Evolutionary conservation across 2,329 filamentous ascomycete genomes (phyloP).

Genomic region (Pseudogymnoascus sp.): DNA sequence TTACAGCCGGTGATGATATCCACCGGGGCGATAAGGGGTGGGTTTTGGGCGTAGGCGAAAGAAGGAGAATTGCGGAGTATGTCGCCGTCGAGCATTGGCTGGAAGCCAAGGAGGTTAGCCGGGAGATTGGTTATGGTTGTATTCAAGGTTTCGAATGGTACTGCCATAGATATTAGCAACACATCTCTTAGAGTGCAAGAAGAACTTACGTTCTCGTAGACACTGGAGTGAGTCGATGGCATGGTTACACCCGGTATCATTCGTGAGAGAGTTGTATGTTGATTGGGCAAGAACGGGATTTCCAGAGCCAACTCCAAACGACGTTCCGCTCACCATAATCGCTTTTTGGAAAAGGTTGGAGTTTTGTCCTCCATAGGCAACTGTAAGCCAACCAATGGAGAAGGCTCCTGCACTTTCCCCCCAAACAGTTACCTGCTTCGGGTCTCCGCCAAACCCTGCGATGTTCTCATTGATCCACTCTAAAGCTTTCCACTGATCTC

Average conservation of each 20-base stretch:
- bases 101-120: conserved; percentile 61
- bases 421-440: conserved; percentile 49
- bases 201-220: conserved; percentile 43
- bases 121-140: conserved; percentile 33
- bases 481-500: conserved; percentile 51
- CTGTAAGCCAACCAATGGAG: conserved; percentile 60
- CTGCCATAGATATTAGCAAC: conserved; percentile 23
- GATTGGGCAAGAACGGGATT: conserved; percentile 16
- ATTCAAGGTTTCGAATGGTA: conserved; percentile 38
- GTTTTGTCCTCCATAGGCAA: conserved; percentile 31
- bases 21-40: conserved; percentile 44
- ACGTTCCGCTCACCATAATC: conserved; percentile 45
- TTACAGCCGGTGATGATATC: conserved; percentile 59
- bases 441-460: conserved; percentile 50
- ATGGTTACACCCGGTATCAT: conserved; percentile 40
- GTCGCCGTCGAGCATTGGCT: conserved; percentile 45
- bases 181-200: conserved; percentile 28
- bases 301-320: neutral
- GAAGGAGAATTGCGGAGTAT: conserved; percentile 51
- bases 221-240: conserved; percentile 46
- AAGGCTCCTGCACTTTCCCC: conserved; percentile 55
- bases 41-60: conserved; percentile 44
- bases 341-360: conserved; percentile 39
- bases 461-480: conserved; percentile 55
- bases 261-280: conserved; percentile 44